phyloP scores from a whole-genome alignment of 108 stramenopile genomes.

The Skeletonema potamos region DNA sequence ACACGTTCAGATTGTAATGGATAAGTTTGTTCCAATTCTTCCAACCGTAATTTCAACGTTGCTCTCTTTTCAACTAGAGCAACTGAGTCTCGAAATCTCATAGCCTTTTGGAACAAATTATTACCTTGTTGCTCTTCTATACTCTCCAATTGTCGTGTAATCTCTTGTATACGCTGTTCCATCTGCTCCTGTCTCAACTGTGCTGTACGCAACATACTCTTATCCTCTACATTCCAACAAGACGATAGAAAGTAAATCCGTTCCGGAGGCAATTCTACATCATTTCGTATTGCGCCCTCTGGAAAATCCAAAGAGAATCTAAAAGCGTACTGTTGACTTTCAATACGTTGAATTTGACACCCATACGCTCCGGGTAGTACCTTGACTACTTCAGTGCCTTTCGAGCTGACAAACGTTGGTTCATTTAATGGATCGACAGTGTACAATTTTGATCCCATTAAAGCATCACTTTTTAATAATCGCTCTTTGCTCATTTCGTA shows the following conservation, averaged over 20 bases:
- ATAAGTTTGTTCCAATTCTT: constrained; percentile 34
- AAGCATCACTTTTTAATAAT: background rate
- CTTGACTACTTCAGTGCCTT: constrained; percentile 15
- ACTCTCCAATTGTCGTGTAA: constrained; percentile 6
- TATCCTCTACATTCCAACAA: background rate
- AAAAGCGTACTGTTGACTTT: constrained; percentile 29
- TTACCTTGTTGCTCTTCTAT: background rate
- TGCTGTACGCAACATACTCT: background rate
- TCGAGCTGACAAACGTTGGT: constrained; percentile 17
- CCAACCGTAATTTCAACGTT: constrained; percentile 9
- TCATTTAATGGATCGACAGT: constrained; percentile 30
- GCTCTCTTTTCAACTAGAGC: constrained; percentile 16
- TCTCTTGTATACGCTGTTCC: background rate
- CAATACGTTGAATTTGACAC: constrained; percentile 6
- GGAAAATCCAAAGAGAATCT: constrained; percentile 41
- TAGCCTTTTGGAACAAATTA: constrained; percentile 17
- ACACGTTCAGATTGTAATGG: constrained; percentile 10
- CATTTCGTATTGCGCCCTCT: constrained; percentile 23
- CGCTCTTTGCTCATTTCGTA: constrained; percentile 34
- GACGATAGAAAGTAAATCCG: constrained; percentile 28
- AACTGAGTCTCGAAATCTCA: constrained; percentile 20
- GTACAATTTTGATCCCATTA: background rate
- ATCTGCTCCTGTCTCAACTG: background rate
- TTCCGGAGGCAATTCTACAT: constrained; percentile 29
- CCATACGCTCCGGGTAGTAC: constrained; percentile 25